Evolutionary conservation across 2,329 filamentous ascomycete species (phyloP), one percentile per base, ranked within the genome.

Genomic region (Saccharata proteae): DNA sequence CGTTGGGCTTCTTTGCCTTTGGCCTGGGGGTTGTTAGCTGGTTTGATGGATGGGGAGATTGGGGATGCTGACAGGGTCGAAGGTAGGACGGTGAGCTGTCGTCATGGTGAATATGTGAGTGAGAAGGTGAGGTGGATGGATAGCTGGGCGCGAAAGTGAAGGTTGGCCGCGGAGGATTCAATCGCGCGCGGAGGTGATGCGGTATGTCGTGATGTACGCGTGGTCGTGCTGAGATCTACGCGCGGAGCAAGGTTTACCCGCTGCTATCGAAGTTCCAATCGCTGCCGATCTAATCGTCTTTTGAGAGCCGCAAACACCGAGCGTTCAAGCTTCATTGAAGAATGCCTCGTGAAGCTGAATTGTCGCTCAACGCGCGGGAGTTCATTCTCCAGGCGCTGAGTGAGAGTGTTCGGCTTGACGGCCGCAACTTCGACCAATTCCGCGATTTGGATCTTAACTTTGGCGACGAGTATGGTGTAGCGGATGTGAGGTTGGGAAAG

Each of bases 291-390:
- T n/a, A n/a, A n/a, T n/a, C n/a, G n/a, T n/a, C n/a, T n/a, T n/a
- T n/a, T n/a, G n/a, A n/a, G n/a, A n/a, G n/a, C n/a, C n/a, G n/a
- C n/a, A n/a, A n/a, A n/a, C n/a, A n/a, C n/a, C n/a, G n/a, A n/a
- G n/a, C n/a, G n/a, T n/a, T n/a, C n/a, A n/a, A n/a, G n/a, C n/a
- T n/a, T n/a, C n/a, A n/a, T n/a, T n/a, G 42, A 41, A 28, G 12
- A 16, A 96, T 96, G 88, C 88, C 88, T 51, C 80, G 82, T 58
- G 86, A 94, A 77, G 75, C 78, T 38, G 82, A 92, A 46, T 82
- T 88, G 34, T 94, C 88, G 31, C 71, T 80, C 40, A 84, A 88
- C 52, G 88, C 96, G 66, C 82, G 74, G 53, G 74, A 74, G 7
- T 98, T 98, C 55, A 72, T 94, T 41, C 66, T 77, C 38, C 73